A percentile compares a stretch with the other conserved stretches of the same genome.
Conservation (phyloP, 2,329 filamentous ascomycete species). For the Fusarium sp. region DNA sequence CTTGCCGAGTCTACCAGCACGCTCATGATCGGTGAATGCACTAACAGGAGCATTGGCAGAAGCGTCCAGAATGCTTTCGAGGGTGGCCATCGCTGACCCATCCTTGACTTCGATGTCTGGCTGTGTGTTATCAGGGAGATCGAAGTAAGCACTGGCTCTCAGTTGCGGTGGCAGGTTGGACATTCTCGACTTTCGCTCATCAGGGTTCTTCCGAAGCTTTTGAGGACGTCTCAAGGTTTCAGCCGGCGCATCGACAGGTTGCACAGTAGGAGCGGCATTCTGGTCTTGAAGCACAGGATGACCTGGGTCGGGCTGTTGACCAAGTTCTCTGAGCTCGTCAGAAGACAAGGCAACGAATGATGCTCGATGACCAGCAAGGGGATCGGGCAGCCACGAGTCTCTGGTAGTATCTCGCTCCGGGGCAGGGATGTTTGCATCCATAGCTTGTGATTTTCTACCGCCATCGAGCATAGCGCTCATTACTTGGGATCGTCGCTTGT, state of each 20-base stretch:
- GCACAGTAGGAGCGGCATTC: conserved; percentile 14
- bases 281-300: conserved; percentile 37
- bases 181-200: conserved; percentile 52
- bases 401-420: conserved; percentile 35
- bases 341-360: conserved; percentile 52
- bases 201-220: conserved; percentile 48
- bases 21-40: conserved; percentile 91
- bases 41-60: conserved; percentile 88
- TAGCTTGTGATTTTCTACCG: conserved; percentile 41
- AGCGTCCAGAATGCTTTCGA: conserved; percentile 92
- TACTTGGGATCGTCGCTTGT: conserved; percentile 79
- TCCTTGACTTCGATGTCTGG: conserved; percentile 71
- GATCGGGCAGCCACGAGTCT: conserved; percentile 61
- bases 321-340: conserved; percentile 41
- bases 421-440: conserved; percentile 22
- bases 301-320: conserved; percentile 30
- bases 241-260: conserved; percentile 34
- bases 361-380: conserved; percentile 54
- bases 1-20: conserved; percentile 78
- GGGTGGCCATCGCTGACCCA: conserved; percentile 86
- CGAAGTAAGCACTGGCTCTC: conserved; percentile 92
- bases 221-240: conserved; percentile 51
- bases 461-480: conserved; percentile 68
- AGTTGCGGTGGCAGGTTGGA: conserved; percentile 80
- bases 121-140: conserved; percentile 67